phyloP scores from a whole-genome alignment of 2,329 filamentous ascomycete genomes.

The Pestalotiopsis fici region DNA sequence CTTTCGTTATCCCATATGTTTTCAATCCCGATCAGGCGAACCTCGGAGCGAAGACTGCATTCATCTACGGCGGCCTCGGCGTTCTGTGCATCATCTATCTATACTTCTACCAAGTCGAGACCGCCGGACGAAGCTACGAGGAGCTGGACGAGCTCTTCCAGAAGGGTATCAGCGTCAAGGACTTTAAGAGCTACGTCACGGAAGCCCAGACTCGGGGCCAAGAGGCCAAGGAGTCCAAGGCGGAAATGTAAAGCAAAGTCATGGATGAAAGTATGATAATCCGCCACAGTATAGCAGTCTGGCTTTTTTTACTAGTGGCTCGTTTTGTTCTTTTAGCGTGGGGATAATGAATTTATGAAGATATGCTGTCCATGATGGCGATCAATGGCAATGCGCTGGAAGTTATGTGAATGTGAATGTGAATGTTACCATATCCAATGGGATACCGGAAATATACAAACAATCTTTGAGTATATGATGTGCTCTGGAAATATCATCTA shows the following conservation, averaged over 20 bases:
- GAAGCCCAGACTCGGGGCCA: not conserved
- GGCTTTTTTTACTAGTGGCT: no score
- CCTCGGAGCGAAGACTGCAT: conserved; percentile 39
- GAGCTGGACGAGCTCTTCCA: conserved; percentile 20
- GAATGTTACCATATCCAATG: no score
- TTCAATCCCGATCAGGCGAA: conserved; percentile 32
- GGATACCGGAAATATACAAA: no score
- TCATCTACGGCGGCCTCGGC: conserved; percentile 37
- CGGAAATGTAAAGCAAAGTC: not conserved
- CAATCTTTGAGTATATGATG: no score
- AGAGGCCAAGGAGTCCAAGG: not conserved
- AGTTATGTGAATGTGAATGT: no score
- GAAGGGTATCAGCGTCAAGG: conserved; percentile 17
- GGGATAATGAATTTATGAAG: not conserved
- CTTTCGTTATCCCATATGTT: conserved; percentile 26
- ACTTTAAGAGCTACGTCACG: conserved; percentile 3
- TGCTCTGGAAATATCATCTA: no score
- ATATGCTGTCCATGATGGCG: not conserved
- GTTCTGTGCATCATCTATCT: conserved; percentile 29
- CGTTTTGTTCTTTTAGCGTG: not conserved
- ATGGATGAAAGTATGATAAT: no score
- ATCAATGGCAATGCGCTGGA: not conserved
- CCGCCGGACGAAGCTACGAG: conserved; percentile 19
- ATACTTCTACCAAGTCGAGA: conserved; percentile 35
- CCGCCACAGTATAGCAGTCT: not conserved